Evolutionary conservation across 2,329 filamentous ascomycete species (phyloP), one percentile per base, ranked within the genome.

Genomic region (Fonsecaea pedrosoi): DNA sequence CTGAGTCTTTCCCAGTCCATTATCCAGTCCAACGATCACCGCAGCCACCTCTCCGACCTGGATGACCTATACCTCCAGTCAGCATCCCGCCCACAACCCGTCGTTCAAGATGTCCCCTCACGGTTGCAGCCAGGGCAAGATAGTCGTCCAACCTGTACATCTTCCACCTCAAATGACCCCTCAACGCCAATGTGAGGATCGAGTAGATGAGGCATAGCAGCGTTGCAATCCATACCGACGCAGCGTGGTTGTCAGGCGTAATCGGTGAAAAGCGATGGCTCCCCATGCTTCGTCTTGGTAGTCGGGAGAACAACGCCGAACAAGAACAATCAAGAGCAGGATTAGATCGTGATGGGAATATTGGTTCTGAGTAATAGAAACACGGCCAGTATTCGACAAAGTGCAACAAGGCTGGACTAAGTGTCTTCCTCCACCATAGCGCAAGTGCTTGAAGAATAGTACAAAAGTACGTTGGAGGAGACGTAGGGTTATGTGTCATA

Each of bases 1-100:
- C 35, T 68, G 62, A 12, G 70, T 68, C 61, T 69, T 70, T 13
- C 74, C 74, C 18, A 75, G 50, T 9, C 74, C 74, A 64, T 74
- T 67, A 2, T 72, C 60, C 6, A 75, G 66, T 4, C 68, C 67
- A 35, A 72, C 55, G 56, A 76, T 71, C 2, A 72, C 68, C 1
- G 67, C 67, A 38, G 68, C 69, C 15, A 75, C 73, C 54, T 75
- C 70, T 34, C 65, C 70, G 12, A 75, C 48, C 5, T 73, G 73
- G 3, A 74, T 35, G 1, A 56, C 42, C 72, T 75, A 64, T 34
- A 37, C 8, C 6, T 30, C 45, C 15, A 48, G 18, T 65, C 55
- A 61, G 60, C 18, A 4, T 12, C 18, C 9, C 34, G 35, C 15
- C 8, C 34, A n/a, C 10, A 15, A 35, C 38, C 13, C 45, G 25